Conservation (phyloP, 495 filamentous ascomycete genomes). For the Penicillium subrubescens region DNA sequence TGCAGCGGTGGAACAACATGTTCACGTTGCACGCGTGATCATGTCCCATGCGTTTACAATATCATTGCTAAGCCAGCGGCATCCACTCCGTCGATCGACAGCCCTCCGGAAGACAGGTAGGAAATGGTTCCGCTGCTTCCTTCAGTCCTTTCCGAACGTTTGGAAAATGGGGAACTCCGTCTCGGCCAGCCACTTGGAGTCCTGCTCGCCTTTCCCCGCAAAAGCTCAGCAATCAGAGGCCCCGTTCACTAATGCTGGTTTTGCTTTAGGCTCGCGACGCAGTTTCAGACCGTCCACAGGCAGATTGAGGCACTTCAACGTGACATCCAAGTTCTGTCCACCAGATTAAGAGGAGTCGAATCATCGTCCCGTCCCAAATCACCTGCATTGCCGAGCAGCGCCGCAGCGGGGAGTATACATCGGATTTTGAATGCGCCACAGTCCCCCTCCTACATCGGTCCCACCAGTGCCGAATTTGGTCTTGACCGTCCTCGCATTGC, state of each 20-base stretch:
- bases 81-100: neutral
- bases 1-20: constrained; percentile 83
- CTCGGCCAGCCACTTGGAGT: neutral
- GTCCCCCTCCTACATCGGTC: constrained; percentile 42
- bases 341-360: constrained; percentile 35
- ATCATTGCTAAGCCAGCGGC: constrained; percentile 1
- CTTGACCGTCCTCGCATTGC: constrained; percentile 21
- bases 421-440: constrained; percentile 41
- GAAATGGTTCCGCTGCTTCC: neutral
- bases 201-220: neutral
- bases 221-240: neutral
- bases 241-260: neutral
- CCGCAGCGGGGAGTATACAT: constrained; percentile 17
- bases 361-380: constrained; percentile 12
- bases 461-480: constrained; percentile 47
- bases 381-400: neutral
- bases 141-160: neutral
- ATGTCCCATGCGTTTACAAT: constrained; percentile 69
- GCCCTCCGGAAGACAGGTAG: neutral
- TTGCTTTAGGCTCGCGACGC: constrained; percentile 19
- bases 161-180: neutral
- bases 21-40: constrained; percentile 66
- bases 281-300: constrained; percentile 31
- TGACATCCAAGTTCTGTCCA: constrained; percentile 37
- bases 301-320: constrained; percentile 34